These are phyloP conservation scores for Bipolaris cookei DNA, from an alignment of 2,329 filamentous ascomycete species.

Conservation along the genomic window DNA sequence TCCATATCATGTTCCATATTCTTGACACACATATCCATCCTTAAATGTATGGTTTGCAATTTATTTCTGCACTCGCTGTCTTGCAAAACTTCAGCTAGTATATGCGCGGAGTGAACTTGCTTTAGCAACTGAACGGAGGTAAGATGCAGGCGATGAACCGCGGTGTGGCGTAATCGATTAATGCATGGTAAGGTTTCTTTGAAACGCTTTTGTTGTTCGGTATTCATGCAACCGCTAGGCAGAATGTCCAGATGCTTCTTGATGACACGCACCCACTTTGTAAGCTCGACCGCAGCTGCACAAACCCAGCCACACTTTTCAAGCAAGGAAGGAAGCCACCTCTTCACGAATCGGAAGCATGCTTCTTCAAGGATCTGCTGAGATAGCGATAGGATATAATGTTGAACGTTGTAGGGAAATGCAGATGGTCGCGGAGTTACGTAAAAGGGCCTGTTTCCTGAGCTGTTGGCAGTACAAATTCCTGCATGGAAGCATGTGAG, in stretches of 20 bases:
- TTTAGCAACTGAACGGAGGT: slow-evolving; percentile 1
- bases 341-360: slow-evolving; percentile 50
- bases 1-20: slow-evolving; percentile 2
- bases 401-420: slow-evolving; percentile 48
- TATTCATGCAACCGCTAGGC: slow-evolving; percentile 1
- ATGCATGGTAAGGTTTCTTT: not conserved
- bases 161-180: not conserved
- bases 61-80: not conserved
- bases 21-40: not conserved
- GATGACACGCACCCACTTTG: slow-evolving; percentile 42
- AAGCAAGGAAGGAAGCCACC: slow-evolving; percentile 42
- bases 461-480: not conserved
- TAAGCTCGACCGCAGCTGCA: slow-evolving; percentile 48
- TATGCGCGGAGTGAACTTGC: slow-evolving; percentile 1
- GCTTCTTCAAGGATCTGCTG: slow-evolving; percentile 50
- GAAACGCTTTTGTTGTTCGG: not conserved
- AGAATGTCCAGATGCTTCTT: slow-evolving; percentile 12
- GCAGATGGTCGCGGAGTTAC: not conserved
- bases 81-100: slow-evolving; percentile 4
- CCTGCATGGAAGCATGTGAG: not conserved
- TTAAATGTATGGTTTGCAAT: not conserved
- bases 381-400: slow-evolving; percentile 46
- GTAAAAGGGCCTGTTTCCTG: not conserved
- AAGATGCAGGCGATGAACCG: slow-evolving; percentile 5
- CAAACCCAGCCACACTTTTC: slow-evolving; percentile 40